Conservation (phyloP, 306 rosid genomes). For the Astragalus membranaceus region DNA sequence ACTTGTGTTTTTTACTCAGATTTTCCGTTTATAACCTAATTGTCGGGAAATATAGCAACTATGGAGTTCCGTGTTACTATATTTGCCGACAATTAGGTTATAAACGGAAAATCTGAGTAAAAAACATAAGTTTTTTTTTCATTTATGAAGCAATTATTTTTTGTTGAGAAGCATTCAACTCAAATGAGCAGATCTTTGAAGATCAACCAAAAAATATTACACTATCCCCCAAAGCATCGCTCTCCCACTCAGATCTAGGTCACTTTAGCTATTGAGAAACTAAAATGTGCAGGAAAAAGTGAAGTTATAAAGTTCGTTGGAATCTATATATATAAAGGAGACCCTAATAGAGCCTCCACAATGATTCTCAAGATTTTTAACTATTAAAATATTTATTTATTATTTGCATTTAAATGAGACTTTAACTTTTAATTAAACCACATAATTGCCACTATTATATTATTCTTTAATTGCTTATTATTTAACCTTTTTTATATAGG, state of each 20-base stretch:
- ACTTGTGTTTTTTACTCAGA: background rate
- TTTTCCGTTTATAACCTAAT: background rate
- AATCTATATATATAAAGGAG: no score
- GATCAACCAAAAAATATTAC: constrained; percentile 6
- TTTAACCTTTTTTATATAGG: no score
- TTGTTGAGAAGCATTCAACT: background rate
- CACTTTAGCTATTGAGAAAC: constrained; percentile 5
- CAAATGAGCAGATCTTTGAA: constrained; percentile 13
- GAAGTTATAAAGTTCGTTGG: no score
- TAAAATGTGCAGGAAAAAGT: background rate
- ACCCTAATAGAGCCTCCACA: no score
- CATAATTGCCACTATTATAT: no score
- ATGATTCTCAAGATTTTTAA: no score
- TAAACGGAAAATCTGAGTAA: background rate
- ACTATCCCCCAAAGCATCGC: no score
- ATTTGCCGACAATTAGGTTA: background rate
- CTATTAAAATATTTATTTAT: no score
- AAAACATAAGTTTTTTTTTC: background rate
- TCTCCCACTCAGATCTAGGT: constrained; percentile 55
- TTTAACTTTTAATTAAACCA: no score
- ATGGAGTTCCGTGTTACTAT: background rate
- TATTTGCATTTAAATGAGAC: no score
- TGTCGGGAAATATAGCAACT: background rate
- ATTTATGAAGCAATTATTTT: background rate
- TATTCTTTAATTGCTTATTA: no score